These are phyloP conservation scores for Pseudogymnoascus sp. DNA, from an alignment of 2,329 filamentous ascomycete genomes.

Conservation along the genomic window DNA sequence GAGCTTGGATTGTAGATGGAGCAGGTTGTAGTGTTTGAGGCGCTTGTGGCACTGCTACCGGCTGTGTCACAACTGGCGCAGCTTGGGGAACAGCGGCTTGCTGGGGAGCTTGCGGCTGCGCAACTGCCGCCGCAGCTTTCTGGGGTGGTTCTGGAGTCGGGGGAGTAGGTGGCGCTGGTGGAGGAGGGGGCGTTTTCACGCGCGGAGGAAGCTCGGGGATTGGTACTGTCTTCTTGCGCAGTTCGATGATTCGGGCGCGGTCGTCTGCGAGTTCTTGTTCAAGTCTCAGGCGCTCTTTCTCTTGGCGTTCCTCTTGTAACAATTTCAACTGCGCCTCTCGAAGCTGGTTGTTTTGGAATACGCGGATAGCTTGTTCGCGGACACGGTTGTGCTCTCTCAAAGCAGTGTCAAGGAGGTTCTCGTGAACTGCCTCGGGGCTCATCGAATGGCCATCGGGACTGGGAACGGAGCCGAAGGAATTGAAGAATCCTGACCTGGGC, in stretches of 20 bases:
- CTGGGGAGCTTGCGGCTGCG: background rate
- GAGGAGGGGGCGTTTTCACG: slow-evolving; percentile 1
- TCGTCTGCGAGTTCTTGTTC: slow-evolving; percentile 11
- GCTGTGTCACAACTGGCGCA: background rate
- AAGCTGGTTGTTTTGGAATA: slow-evolving; percentile 42
- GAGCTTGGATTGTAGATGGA: slow-evolving; percentile 2
- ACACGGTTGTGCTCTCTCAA: slow-evolving; percentile 62
- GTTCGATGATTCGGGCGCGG: slow-evolving; percentile 20
- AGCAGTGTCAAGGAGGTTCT: slow-evolving; percentile 57
- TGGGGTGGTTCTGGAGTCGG: slow-evolving; percentile 2
- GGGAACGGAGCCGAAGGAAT: slow-evolving; percentile 7
- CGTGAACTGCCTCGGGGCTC: slow-evolving; percentile 16
- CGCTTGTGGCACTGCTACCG: slow-evolving; percentile 1
- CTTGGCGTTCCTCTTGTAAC: slow-evolving; percentile 13
- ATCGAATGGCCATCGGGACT: background rate
- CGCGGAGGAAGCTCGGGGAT: slow-evolving; percentile 17
- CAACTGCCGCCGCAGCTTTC: slow-evolving; percentile 2
- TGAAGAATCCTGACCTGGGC: slow-evolving; percentile 1
- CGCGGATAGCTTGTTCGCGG: slow-evolving; percentile 43
- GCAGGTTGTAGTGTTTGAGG: background rate
- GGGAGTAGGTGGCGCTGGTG: slow-evolving; percentile 5
- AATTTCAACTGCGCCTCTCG: slow-evolving; percentile 27
- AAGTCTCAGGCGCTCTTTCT: background rate
- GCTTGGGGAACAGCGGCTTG: slow-evolving; percentile 13
- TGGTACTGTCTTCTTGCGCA: slow-evolving; percentile 33